A percentile compares a stretch with the other conserved stretches of the same genome.
phyloP scores from a whole-genome alignment of 805 yeast genomes.

The Ogataea pini region DNA sequence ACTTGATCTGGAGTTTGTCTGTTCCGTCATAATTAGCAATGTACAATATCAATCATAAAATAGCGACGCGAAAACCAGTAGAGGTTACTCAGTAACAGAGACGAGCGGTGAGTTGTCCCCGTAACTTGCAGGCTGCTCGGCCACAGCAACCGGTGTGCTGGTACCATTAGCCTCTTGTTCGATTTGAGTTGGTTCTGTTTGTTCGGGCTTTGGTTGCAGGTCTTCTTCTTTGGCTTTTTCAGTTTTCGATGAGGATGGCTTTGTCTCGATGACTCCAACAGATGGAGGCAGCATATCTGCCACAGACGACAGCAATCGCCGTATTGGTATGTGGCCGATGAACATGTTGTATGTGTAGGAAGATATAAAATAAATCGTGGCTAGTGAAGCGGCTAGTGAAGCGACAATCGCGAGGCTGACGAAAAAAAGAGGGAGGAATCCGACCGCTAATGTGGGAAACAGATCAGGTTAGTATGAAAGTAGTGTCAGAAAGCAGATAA shows the following conservation, averaged over 20 bases:
- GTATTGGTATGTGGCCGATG: conserved; percentile 16
- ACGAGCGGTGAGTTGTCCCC: not conserved
- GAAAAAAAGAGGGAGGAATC: conserved; percentile 28
- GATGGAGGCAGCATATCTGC: conserved; percentile 39
- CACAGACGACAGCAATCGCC: conserved; percentile 23
- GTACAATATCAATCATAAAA: conserved; percentile 1
- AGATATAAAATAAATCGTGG: conserved; percentile 14
- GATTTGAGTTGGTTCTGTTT: not conserved
- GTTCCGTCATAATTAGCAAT: conserved; percentile 1
- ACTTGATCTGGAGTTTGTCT: not conserved
- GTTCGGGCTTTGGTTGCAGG: not conserved
- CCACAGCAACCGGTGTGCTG: conserved; percentile 1
- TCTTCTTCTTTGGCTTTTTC: not conserved
- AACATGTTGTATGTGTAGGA: conserved; percentile 10
- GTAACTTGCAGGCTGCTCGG: not conserved
- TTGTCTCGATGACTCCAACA: conserved; percentile 26
- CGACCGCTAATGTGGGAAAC: conserved; percentile 19
- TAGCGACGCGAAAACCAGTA: not conserved
- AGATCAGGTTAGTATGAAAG: conserved; percentile 7
- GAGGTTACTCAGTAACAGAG: conserved; percentile 2
- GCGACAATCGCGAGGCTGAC: conserved; percentile 19
- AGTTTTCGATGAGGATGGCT: not conserved
- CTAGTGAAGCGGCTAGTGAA: conserved; percentile 13
- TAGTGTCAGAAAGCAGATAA: not conserved
- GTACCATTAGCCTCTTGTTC: conserved; percentile 5